Evolutionary conservation across 768 basidiomycete species (phyloP).

Genomic region (Paxillus rubicundulus): DNA sequence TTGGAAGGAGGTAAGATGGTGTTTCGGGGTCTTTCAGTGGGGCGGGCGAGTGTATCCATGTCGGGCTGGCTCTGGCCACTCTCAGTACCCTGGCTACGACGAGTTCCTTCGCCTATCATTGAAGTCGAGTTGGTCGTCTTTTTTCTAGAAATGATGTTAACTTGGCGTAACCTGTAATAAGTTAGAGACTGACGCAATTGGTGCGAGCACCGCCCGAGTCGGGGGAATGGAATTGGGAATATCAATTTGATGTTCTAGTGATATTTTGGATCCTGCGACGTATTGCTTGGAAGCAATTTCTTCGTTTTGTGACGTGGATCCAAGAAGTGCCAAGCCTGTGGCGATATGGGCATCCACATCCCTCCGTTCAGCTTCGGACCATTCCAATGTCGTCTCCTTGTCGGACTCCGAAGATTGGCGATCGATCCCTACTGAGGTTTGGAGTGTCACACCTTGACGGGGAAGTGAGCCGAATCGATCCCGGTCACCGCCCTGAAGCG

Average conservation of each 20-base stretch:
- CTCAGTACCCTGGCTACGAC: too few species aligned
- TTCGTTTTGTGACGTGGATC: not conserved
- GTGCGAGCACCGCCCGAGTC: not conserved
- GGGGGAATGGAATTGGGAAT: not conserved
- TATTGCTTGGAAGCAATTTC: not conserved
- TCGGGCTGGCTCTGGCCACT: too few species aligned
- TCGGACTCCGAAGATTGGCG: not conserved
- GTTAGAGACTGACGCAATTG: constrained; percentile 3
- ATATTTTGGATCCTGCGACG: not conserved
- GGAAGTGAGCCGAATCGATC: not conserved
- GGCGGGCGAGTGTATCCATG: too few species aligned
- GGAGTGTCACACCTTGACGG: not conserved
- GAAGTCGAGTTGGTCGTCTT: not conserved
- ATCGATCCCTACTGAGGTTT: not conserved
- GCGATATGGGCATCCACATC: not conserved
- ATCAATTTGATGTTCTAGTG: not conserved
- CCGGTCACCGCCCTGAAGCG: not conserved
- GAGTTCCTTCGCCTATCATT: not conserved
- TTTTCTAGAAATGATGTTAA: constrained; percentile 1
- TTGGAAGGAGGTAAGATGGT: too few species aligned
- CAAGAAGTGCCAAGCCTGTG: not conserved
- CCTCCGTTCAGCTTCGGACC: not conserved
- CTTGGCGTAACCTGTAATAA: not conserved
- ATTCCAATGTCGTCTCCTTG: not conserved
- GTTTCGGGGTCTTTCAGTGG: too few species aligned